Evolutionary conservation across 2,329 filamentous ascomycete genomes (phyloP).

Genomic region (Fusarium napiforme): DNA sequence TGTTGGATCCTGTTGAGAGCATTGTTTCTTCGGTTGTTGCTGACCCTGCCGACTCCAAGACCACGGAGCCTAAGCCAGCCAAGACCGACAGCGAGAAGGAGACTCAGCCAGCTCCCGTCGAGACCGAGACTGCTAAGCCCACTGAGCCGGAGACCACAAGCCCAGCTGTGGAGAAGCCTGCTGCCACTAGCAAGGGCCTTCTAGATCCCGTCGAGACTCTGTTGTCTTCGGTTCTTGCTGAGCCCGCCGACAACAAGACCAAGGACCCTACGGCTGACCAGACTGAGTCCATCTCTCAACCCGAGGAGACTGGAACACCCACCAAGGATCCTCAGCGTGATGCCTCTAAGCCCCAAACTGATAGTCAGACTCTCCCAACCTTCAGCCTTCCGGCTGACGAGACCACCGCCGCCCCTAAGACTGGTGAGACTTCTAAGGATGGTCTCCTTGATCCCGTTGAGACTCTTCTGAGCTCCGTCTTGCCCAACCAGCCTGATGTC

Average conservation of each 20-base stretch:
- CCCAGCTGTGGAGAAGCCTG: constrained; percentile 16
- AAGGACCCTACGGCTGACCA: constrained; percentile 12
- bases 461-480: constrained; percentile 32
- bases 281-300: constrained; percentile 15
- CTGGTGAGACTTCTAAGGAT: constrained; percentile 20
- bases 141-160: constrained; percentile 15
- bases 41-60: constrained; percentile 18
- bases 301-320: constrained; percentile 17
- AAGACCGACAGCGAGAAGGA: constrained; percentile 1
- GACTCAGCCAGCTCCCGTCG: neutral
- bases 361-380: constrained; percentile 21
- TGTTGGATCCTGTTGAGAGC: constrained; percentile 37
- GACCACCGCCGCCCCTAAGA: constrained; percentile 17
- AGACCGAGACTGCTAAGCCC: constrained; percentile 20
- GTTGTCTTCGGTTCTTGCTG: constrained; percentile 26
- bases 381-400: constrained; percentile 13
- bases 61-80: constrained; percentile 11
- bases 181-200: constrained; percentile 23
- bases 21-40: constrained; percentile 27
- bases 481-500: constrained; percentile 21
- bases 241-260: constrained; percentile 20
- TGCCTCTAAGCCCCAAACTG: constrained; percentile 17
- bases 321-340: constrained; percentile 29
- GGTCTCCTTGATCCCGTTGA: constrained; percentile 42
- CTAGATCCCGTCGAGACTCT: constrained; percentile 39